Base-by-base conservation (phyloP, 495 filamentous ascomycete species). In the Penicillium ucsense region DNA sequence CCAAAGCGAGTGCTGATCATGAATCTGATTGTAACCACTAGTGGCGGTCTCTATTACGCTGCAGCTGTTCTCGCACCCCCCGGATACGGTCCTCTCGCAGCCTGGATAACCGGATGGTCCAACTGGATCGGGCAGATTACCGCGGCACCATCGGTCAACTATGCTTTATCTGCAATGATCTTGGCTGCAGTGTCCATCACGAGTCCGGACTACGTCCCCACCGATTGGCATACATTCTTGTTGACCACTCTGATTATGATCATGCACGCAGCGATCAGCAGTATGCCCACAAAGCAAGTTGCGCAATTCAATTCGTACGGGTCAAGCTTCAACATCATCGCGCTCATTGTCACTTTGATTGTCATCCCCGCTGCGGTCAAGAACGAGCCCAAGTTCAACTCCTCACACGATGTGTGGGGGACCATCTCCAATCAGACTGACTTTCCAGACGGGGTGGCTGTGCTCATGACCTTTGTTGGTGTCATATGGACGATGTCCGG, bases 11-110 rank as follows among this genome's bases (percentile, higher is more conserved):
- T 20, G 20, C 20, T 20, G 20, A 20, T 20, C 20, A 20, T 20
- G 20, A 20, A 20, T 20, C 20, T 20, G 45, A 53, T 54, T 55
- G 52, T 51, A 1, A 12, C 38, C 29, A 45, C 37, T 35, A 83
- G 82, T 57, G 85, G 85, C 35, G 85, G 85, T 41, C 72, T 89
- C 34, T 89, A 89, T 59, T 89, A 89, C 60, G 84, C 85, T 20
- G 71, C 84, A 29, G 84, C 85, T 3, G 85, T 88, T 0, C 76
- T 89, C n/a, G 85, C 85, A 28, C 85, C 84, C 35, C 80, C 81
- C 6, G 82, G 83, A 45, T 88, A 78, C 55, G 85, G 85, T 4
- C 85, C 85, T 11, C 73, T 86, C 31, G 85, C 84, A 4, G 83
- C 85, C 8, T 89, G 81, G 81, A 66, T 84, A 32, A 84, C 81